A percentile compares a stretch with the other conserved stretches of the same genome.
These are phyloP conservation scores for Nephelium lappaceum DNA, from an alignment of 345 rosid species.

Conservation along the genomic window DNA sequence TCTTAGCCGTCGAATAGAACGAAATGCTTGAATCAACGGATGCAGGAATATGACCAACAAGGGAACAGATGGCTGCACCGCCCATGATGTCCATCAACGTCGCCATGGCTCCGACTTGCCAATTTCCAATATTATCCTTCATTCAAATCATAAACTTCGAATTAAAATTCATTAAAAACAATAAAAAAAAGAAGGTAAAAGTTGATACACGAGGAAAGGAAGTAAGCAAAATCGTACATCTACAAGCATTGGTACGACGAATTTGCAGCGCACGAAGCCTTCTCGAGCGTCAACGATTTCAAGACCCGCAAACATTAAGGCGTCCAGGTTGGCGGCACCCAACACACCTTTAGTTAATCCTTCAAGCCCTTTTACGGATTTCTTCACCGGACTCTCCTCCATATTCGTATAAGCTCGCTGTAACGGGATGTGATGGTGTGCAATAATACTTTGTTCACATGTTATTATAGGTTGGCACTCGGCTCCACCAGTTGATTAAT, in stretches of 20 bases:
- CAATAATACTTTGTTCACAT: no score
- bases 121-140: constrained; percentile 49
- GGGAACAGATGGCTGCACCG: constrained; percentile 39
- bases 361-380: constrained; percentile 21
- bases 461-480: no score
- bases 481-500: no score
- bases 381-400: constrained; percentile 17
- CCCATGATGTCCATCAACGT: constrained; percentile 54
- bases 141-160: background rate
- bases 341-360: constrained; percentile 18
- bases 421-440: background rate
- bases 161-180: background rate
- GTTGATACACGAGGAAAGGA: background rate
- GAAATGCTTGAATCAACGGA: constrained; percentile 56
- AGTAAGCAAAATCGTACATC: constrained; percentile 15
- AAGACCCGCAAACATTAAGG: constrained; percentile 24
- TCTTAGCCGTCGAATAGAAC: constrained; percentile 48
- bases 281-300: constrained; percentile 21
- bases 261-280: constrained; percentile 42
- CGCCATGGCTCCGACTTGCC: constrained; percentile 59
- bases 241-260: constrained; percentile 32
- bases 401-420: constrained; percentile 3
- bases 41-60: constrained; percentile 27
- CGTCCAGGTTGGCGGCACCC: constrained; percentile 15
- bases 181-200: background rate